Evolutionary conservation across 2,329 filamentous ascomycete species (phyloP).

Genomic region (Nothopassalora personata): DNA sequence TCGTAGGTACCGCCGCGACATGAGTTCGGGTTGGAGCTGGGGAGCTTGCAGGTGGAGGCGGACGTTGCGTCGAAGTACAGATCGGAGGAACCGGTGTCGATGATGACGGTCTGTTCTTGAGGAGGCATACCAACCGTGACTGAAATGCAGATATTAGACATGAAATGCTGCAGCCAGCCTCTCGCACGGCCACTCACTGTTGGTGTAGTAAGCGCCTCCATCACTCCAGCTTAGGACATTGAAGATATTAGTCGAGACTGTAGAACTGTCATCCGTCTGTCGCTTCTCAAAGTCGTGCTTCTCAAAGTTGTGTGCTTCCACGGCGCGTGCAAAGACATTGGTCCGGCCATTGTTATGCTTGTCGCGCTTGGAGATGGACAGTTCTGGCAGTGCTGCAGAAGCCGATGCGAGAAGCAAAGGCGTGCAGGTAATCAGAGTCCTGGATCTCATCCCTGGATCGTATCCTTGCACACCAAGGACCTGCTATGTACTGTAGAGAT

Average conservation of each 20-base stretch:
- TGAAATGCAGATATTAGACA: neutral
- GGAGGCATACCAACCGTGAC: constrained; percentile 33
- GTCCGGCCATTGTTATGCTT: constrained; percentile 17
- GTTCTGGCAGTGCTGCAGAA: constrained; percentile 23
- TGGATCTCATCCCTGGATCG: constrained; percentile 10
- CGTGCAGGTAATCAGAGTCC: neutral
- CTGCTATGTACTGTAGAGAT: neutral
- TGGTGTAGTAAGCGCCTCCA: constrained; percentile 33
- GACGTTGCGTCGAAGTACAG: constrained; percentile 29
- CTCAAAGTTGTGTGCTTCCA: constrained; percentile 3
- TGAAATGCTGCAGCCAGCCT: neutral
- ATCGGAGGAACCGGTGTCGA: constrained; percentile 33
- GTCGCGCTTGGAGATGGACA: constrained; percentile 26
- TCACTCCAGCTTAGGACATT: constrained; percentile 28
- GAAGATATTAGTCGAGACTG: constrained; percentile 27
- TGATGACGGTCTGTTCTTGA: constrained; percentile 29
- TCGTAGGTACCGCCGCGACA: constrained; percentile 31
- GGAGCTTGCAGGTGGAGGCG: constrained; percentile 21
- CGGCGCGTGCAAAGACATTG: constrained; percentile 11
- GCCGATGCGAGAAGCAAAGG: constrained; percentile 16
- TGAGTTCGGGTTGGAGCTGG: constrained; percentile 12
- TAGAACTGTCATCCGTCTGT: constrained; percentile 7
- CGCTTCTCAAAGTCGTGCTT: constrained; percentile 10
- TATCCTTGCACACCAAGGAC: neutral
- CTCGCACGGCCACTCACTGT: constrained; percentile 16